phyloP scores from a whole-genome alignment of 148 eudicot genomes.

The Camellia japonica region DNA sequence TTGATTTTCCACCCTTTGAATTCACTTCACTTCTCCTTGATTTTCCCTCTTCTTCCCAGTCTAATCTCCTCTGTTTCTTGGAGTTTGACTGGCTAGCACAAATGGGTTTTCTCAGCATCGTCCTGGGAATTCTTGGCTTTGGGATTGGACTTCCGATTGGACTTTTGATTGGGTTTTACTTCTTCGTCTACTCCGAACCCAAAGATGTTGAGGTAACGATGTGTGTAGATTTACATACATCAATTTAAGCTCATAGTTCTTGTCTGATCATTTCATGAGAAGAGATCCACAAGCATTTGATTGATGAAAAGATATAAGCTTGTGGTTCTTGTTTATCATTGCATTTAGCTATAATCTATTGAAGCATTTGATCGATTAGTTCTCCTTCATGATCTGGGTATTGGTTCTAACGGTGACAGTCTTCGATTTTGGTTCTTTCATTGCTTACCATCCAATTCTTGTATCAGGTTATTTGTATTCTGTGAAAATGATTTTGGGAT shows the following conservation, averaged over 20 bases:
- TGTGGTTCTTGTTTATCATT: slow-evolving; percentile 12
- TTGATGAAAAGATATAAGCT: neutral
- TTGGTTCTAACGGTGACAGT: neutral
- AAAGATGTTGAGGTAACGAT: slow-evolving; percentile 44
- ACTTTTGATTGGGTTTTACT: slow-evolving; percentile 62
- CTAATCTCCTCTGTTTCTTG: neutral
- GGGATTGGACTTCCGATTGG: slow-evolving; percentile 67
- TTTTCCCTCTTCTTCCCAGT: neutral
- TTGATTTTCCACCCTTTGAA: neutral
- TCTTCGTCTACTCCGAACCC: slow-evolving; percentile 61
- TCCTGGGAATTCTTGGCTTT: slow-evolving; percentile 67
- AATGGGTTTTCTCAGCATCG: slow-evolving; percentile 70
- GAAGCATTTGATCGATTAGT: neutral
- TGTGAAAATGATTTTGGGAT: neutral
- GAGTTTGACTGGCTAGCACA: neutral
- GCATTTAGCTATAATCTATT: neutral
- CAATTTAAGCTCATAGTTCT: neutral
- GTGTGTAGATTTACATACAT: too few relatives aligned
- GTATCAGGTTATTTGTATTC: neutral
- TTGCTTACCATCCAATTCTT: neutral
- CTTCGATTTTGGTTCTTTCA: neutral
- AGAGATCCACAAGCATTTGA: neutral
- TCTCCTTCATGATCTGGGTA: slow-evolving; percentile 18
- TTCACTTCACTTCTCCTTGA: neutral
- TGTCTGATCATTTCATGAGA: neutral